Evolutionary conservation across 192 early-diverging fungal species (phyloP).

Genomic region (Pilaira anomala): DNA sequence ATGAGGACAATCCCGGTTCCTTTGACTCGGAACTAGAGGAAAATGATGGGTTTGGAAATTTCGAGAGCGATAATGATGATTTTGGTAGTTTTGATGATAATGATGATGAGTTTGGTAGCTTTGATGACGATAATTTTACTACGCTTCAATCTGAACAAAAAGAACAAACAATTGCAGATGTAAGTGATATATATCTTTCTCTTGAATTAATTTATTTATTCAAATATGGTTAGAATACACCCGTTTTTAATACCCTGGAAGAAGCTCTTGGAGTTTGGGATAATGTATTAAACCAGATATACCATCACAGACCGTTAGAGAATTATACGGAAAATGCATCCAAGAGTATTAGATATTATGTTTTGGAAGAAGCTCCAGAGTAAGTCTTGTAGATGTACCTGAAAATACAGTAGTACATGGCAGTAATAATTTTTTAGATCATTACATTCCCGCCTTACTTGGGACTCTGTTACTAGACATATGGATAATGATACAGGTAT

Average conservation of each 20-base stretch:
- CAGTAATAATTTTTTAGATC: neutral
- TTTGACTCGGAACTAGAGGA: neutral
- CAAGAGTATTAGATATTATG: slow-evolving; percentile 6
- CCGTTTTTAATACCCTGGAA: neutral
- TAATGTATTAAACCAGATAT: neutral
- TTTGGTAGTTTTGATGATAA: slow-evolving; percentile 2
- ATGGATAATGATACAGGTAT: slow-evolving; percentile 14
- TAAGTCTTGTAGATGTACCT: neutral
- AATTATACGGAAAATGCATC: neutral
- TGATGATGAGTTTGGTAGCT: neutral
- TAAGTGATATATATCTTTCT: neutral
- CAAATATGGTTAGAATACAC: neutral
- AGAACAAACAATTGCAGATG: neutral
- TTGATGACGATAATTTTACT: neutral
- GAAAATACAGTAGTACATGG: too few relatives aligned
- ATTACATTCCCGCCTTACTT: neutral
- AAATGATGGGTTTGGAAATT: neutral
- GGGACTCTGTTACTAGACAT: neutral
- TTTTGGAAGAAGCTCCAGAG: slow-evolving; percentile 4
- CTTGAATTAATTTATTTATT: too few relatives aligned
- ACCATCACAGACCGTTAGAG: too few relatives aligned
- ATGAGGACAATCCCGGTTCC: too few relatives aligned
- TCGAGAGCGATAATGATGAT: neutral
- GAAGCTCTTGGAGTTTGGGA: neutral
- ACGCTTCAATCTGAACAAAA: neutral